Conservation (phyloP, 176 grass and related monocot genomes). For the Carex cristatella region DNA sequence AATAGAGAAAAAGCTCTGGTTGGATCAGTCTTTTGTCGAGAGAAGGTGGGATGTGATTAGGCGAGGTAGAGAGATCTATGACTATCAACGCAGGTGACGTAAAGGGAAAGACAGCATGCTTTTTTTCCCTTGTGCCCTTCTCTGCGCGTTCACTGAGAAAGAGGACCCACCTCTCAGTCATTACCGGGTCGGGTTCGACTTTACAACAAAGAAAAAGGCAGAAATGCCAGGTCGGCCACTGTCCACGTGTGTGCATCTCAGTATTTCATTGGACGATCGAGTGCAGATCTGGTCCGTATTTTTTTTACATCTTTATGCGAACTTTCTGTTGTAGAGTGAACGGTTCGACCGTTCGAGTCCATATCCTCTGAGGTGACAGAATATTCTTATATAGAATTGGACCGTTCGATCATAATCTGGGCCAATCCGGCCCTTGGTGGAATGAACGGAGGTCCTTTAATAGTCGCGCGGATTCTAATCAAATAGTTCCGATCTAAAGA, state of each 20-base stretch:
- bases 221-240: not conserved
- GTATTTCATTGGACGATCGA: not conserved
- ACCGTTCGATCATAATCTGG: too few species aligned
- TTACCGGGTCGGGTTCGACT: slow-evolving; percentile 13
- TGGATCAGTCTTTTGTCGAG: slow-evolving; percentile 27
- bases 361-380: too few species aligned
- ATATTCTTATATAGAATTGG: too few species aligned
- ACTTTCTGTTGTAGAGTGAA: not conserved
- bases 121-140: slow-evolving; percentile 24
- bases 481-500: too few species aligned
- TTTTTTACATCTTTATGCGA: not conserved
- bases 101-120: slow-evolving; percentile 38
- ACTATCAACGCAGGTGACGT: slow-evolving; percentile 38
- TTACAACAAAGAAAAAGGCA: too few species aligned
- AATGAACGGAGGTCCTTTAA: too few species aligned
- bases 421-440: too few species aligned
- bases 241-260: not conserved
- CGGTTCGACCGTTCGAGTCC: too few species aligned
- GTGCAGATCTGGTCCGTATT: not conserved
- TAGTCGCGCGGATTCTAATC: too few species aligned
- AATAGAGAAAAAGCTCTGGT: not conserved
- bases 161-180: not conserved
- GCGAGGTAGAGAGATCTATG: slow-evolving; percentile 43
- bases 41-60: slow-evolving; percentile 17
- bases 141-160: slow-evolving; percentile 25